Base-by-base conservation (phyloP, 2,329 filamentous ascomycete species). In the Fusarium siculi region DNA sequence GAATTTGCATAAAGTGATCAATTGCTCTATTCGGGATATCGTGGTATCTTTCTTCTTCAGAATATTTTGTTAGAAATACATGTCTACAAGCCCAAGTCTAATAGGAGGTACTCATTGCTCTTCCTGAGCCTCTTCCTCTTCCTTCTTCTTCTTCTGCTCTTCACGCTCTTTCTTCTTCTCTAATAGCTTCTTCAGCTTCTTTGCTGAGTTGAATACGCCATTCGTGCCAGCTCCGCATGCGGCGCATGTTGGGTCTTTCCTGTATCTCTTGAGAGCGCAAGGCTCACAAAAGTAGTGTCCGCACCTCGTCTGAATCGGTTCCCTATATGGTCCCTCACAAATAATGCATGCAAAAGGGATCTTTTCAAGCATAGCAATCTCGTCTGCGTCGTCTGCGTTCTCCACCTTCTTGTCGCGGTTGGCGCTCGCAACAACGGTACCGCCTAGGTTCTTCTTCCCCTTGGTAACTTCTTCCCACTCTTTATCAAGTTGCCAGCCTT, bases 261-360 rank as follows among this genome's bases (percentile, higher is more conserved):
- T 88, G 80, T 98, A 98, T 73, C 95, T 85, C 80, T 93, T 91
- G 76, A 98, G 85, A 32, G 96, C 96, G 81, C 96, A 99, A 2
- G 88, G 87, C 81, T 98, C 93, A 80, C 96, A 99, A 79, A 98
- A 98, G 81, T 98, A 98, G 81, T 99, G 96, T 1, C 94, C 93
- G 75, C 96, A 99, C 74, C 94, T 93, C 18, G 96, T 98, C 30
- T 96, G 85, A 18, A 98, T 89, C 0, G 96, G 96, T 64, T 89
- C 87, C 77, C 90, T 92, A 82, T 97, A 98, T 2, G 91, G 82
- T 42, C 90, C 88, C 77, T 92, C 91, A 86, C 95, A 98, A 70
- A 97, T 94, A 72, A 97, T 90, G 81, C 95, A 98, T 3, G 90
- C 93, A 79, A 97, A 97, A 0, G 95, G 95, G 28, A 97, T 97